A percentile compares a stretch with the other conserved stretches of the same genome.
Conservation (phyloP, 495 filamentous ascomycete species). For the Xylaria cubensis region DNA sequence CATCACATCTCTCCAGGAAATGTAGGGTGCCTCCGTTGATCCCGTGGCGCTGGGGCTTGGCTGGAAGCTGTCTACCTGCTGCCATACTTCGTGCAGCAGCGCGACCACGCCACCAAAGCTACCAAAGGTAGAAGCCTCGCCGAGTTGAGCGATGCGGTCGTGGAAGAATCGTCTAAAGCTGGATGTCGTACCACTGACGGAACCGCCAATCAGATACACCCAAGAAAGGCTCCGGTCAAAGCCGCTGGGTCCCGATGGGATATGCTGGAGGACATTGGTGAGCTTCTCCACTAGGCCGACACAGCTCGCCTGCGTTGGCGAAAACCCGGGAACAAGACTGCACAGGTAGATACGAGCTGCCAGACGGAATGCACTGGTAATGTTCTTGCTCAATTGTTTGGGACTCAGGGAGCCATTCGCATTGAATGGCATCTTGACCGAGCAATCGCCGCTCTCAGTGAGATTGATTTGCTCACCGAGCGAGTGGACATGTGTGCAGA, state of each 20-base stretch:
- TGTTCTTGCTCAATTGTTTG: slow-evolving; percentile 80
- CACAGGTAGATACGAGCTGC: slow-evolving; percentile 95
- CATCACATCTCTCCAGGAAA: slow-evolving; percentile 97
- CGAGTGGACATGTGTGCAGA: slow-evolving; percentile 83
- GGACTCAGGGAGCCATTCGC: slow-evolving; percentile 78
- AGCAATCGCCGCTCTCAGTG: slow-evolving; percentile 67
- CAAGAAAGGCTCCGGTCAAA: slow-evolving; percentile 92
- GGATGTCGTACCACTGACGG: slow-evolving; percentile 70
- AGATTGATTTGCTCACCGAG: slow-evolving; percentile 82
- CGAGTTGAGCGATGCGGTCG: slow-evolving; percentile 72
- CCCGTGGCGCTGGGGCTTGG: slow-evolving; percentile 49
- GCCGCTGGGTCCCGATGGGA: slow-evolving; percentile 79
- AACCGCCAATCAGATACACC: slow-evolving; percentile 88
- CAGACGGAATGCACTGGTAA: slow-evolving; percentile 86
- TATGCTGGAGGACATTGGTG: slow-evolving; percentile 71
- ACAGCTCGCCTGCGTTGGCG: slow-evolving; percentile 71
- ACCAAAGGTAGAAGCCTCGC: slow-evolving; percentile 77
- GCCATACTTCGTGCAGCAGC: slow-evolving; percentile 85
- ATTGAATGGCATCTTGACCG: slow-evolving; percentile 62
- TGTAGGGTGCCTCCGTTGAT: slow-evolving; percentile 57
- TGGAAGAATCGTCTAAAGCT: slow-evolving; percentile 77
- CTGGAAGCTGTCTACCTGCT: slow-evolving; percentile 63
- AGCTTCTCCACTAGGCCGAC: slow-evolving; percentile 76
- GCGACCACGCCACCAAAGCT: slow-evolving; percentile 84
- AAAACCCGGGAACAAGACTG: slow-evolving; percentile 88